Conservation (phyloP, 805 yeast genomes). For the Candida sanyiensis region DNA sequence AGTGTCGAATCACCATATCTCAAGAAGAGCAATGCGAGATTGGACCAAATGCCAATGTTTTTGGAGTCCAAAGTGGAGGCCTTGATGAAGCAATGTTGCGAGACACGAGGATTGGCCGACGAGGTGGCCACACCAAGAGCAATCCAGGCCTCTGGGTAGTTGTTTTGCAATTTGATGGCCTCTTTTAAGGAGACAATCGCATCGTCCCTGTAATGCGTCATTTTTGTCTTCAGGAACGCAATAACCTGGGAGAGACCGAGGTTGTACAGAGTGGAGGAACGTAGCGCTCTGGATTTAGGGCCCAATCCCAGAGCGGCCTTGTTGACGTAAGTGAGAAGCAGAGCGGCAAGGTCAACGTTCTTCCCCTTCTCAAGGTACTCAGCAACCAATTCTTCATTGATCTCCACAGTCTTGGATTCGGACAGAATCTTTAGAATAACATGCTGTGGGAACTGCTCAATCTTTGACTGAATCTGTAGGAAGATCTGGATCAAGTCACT, state of each 20-base stretch:
- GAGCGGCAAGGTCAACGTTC: conserved; percentile 32
- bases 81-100: conserved; percentile 91
- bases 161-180: conserved; percentile 67
- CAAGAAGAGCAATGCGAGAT: conserved; percentile 73
- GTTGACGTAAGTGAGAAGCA: conserved; percentile 40
- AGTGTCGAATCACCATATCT: conserved; percentile 61
- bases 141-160: conserved; percentile 71
- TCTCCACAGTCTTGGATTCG: conserved; percentile 22
- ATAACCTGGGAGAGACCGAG: conserved; percentile 61
- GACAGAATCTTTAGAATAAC: conserved; percentile 22
- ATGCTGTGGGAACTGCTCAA: conserved; percentile 45
- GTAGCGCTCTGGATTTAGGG: conserved; percentile 40
- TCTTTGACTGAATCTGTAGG: conserved; percentile 48
- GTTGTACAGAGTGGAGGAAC: conserved; percentile 58
- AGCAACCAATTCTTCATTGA: conserved; percentile 26
- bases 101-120: conserved; percentile 55
- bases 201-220: conserved; percentile 34
- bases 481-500: conserved; percentile 53
- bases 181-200: conserved; percentile 56
- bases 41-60: conserved; percentile 70
- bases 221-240: conserved; percentile 32
- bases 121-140: conserved; percentile 75
- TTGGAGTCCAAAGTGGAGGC: conserved; percentile 66
- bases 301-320: conserved; percentile 39
- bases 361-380: conserved; percentile 21